phyloP scores from a whole-genome alignment of 768 basidiomycete genomes.

The Tremella mesenterica region DNA sequence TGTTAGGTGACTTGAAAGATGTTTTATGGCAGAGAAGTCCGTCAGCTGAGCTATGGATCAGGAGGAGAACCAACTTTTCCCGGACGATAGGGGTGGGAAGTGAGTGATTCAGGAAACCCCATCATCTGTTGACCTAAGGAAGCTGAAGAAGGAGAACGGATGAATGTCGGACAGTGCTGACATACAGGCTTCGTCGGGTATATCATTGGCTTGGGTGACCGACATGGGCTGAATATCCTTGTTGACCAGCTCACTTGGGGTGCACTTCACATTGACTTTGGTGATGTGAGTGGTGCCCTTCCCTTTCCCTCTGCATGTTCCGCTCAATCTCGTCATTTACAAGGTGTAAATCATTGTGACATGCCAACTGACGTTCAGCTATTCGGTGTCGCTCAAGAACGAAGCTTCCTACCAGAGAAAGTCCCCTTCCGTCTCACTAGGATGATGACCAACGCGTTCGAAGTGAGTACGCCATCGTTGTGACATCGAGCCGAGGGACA shows the following conservation, averaged over 20 bases:
- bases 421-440: slow-evolving; percentile 47
- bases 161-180: no score
- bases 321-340: neutral
- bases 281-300: slow-evolving; percentile 46
- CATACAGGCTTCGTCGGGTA: slow-evolving; percentile 43
- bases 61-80: slow-evolving; percentile 40
- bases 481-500: neutral
- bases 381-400: slow-evolving; percentile 41
- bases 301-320: neutral
- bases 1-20: slow-evolving; percentile 39
- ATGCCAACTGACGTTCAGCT: slow-evolving; percentile 18
- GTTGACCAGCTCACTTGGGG: slow-evolving; percentile 39
- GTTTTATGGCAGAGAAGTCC: slow-evolving; percentile 42
- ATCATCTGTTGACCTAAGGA: neutral
- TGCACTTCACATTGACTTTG: slow-evolving; percentile 43
- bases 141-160: no score
- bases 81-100: slow-evolving; percentile 39
- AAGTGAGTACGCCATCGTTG: slow-evolving; percentile 19
- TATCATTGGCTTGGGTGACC: slow-evolving; percentile 46
- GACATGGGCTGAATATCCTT: slow-evolving; percentile 44
- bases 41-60: slow-evolving; percentile 41
- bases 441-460: slow-evolving; percentile 46
- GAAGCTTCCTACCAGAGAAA: slow-evolving; percentile 43
- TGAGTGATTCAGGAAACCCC: slow-evolving; percentile 9
- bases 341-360: neutral